Conservation (phyloP, 2,329 filamentous ascomycete species). For the Aspergillus costaricaensis region DNA sequence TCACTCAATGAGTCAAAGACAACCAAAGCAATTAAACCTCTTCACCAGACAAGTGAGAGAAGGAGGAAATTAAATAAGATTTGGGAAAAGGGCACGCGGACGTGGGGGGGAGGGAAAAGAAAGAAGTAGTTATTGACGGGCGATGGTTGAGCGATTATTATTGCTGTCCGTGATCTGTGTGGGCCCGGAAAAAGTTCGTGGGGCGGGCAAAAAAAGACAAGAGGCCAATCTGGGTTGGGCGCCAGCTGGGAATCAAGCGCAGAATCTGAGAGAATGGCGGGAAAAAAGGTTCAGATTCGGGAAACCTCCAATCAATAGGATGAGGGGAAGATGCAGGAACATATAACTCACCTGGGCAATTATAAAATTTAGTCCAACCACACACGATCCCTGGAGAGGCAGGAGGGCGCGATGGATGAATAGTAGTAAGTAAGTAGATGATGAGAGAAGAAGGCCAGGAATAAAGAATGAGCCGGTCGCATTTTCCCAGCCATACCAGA, state of each 20-base stretch:
- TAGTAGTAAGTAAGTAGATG: no score
- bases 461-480: neutral
- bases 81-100: conserved; percentile 12
- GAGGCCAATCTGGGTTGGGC: conserved; percentile 1
- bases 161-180: conserved; percentile 14
- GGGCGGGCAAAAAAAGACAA: conserved; percentile 6
- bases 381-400: neutral
- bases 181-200: conserved; percentile 18
- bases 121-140: conserved; percentile 3
- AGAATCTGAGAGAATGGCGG: conserved; percentile 6
- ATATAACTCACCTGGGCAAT: neutral
- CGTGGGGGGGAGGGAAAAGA: conserved; percentile 16
- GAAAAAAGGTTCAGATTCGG: neutral
- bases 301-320: neutral
- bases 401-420: neutral
- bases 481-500: neutral
- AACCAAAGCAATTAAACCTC: conserved; percentile 19
- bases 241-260: neutral
- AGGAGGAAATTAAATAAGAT: neutral
- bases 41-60: neutral
- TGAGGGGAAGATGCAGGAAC: conserved; percentile 6
- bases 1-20: conserved; percentile 19
- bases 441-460: neutral
- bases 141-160: conserved; percentile 15
- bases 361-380: neutral